Base-by-base conservation (phyloP, 2,329 filamentous ascomycete species). In the Fusarium anguioides region DNA sequence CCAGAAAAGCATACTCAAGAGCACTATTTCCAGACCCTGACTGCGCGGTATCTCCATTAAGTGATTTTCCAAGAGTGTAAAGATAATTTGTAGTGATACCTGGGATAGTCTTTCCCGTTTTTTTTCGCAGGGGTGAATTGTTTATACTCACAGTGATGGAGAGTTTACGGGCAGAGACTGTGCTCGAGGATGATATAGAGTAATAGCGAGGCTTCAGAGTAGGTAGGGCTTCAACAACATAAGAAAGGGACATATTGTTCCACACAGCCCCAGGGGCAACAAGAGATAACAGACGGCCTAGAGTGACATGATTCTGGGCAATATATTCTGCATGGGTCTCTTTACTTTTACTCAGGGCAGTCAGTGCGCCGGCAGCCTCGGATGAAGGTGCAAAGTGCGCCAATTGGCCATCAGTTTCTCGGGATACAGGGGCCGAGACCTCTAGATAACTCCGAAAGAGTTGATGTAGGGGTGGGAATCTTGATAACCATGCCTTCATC, bases 171-270 rank as follows among this genome's bases (percentile, higher is more conserved):
- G 70, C 62, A 8, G 68, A 71, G 8, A 74, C 66, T 24, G 80
- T 76, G 15, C 78, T 80, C 9, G 86, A 88, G 1, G 85, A 88
- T 0, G 86, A 89, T 59, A 89, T 89, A 8, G 84, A 87, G 74
- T 89, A 89, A 62, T 87, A 86, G 6, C 87, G 84, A 11, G 87
- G 80, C 14, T 85, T 64, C 10, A 71, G 41, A 0, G 81, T 81
- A 2, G 85, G 84, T 1, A 89, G 81, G 71, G 84, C 84, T 48
- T 84, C 81, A 8, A 91, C 78, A 72, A 89, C 86, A 45, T 83
- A 81, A 2, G 82, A 80, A 6, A 90, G 78, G 0, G 75, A 72
- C 8, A 77, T 24, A 2, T 64, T 48, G 3, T 55, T 46, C 73
- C 74, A 77, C 7, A 60, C 23, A 6, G 21, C 18, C 27, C 26